These are phyloP conservation scores for Diaporthe ilicicola DNA, from an alignment of 2,329 filamentous ascomycete genomes.

Conservation along the genomic window DNA sequence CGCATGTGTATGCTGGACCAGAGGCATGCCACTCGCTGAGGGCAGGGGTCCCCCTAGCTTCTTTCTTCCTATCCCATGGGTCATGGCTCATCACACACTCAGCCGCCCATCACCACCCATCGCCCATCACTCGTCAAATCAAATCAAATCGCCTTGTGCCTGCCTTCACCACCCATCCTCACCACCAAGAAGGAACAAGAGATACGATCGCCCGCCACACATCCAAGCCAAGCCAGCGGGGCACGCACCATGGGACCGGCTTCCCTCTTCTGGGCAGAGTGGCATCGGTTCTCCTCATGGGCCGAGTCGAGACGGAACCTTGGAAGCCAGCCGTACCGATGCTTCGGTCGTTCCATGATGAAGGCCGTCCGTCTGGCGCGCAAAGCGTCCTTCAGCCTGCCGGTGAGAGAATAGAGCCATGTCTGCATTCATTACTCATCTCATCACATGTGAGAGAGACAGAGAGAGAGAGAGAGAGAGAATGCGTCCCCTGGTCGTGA, in stretches of 20 bases:
- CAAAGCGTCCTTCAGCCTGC: background rate
- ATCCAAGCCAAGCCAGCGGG: no score
- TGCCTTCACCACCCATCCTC: background rate
- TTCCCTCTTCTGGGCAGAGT: background rate
- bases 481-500: background rate
- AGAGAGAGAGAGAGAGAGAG: background rate
- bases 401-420: slow-evolving; percentile 13
- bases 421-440: background rate
- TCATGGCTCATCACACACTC: no score
- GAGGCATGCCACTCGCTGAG: background rate
- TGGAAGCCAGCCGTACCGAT: slow-evolving; percentile 7
- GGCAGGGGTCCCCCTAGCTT: background rate
- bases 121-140: no score
- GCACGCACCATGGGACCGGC: no score
- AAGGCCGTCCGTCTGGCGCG: background rate
- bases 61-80: no score
- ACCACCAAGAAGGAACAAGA: no score
- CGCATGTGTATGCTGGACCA: no score
- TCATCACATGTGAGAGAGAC: background rate
- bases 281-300: no score
- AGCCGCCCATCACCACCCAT: background rate
- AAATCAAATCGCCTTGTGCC: no score
- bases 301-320: background rate
- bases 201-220: no score
- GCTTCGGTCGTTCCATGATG: background rate